A percentile compares a stretch with the other conserved stretches of the same genome.
Conservation (phyloP, 345 rosid species). For the Dovyalis caffra region DNA sequence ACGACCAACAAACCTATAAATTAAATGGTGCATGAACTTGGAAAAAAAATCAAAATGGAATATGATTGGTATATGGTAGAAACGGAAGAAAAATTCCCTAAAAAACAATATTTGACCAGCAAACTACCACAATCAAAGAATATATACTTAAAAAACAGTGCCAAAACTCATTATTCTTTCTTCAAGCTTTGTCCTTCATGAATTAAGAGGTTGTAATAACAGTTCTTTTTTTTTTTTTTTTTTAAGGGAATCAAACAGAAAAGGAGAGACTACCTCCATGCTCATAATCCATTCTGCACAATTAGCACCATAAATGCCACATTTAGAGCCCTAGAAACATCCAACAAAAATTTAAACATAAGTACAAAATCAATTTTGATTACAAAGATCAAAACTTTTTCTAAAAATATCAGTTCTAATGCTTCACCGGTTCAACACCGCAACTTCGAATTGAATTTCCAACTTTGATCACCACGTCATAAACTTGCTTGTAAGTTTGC, state of each 20-base stretch:
- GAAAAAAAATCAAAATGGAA: neutral
- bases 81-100: neutral
- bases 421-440: slow-evolving; percentile 71
- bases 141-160: neutral
- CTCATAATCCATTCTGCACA: slow-evolving; percentile 90
- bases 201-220: neutral
- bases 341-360: neutral
- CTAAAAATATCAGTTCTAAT: neutral
- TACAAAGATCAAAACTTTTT: neutral
- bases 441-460: slow-evolving; percentile 82
- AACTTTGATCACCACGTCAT: slow-evolving; percentile 70
- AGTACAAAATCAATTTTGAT: neutral
- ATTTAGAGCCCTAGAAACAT: slow-evolving; percentile 60
- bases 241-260: neutral
- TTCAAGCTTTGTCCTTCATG: neutral
- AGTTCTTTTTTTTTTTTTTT: neutral
- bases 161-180: neutral
- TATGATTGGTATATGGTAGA: neutral
- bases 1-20: neutral
- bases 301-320: slow-evolving; percentile 94
- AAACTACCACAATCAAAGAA: neutral
- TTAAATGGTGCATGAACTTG: neutral
- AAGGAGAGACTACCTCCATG: slow-evolving; percentile 73
- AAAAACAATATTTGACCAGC: neutral
- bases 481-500: slow-evolving; percentile 80